These are phyloP conservation scores for Hemisphaericaspora lyxosophila DNA, from an alignment of 1,139 yeast genomes.

Conservation along the genomic window DNA sequence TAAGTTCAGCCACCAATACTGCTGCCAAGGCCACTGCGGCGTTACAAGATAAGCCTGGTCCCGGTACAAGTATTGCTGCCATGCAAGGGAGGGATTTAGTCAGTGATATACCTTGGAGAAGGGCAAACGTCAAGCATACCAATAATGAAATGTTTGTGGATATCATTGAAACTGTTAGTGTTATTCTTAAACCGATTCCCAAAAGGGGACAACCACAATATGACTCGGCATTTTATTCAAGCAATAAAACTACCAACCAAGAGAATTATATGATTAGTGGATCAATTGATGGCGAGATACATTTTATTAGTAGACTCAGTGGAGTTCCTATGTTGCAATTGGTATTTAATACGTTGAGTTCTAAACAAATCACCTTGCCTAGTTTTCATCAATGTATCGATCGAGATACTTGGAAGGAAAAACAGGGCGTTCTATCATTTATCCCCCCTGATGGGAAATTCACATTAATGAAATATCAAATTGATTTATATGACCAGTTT, in stretches of 20 bases:
- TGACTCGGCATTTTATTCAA: slow-evolving; percentile 42
- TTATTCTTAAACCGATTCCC: slow-evolving; percentile 35
- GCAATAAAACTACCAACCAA: slow-evolving; percentile 15
- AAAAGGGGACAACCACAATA: slow-evolving; percentile 17
- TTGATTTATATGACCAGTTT: slow-evolving; percentile 42
- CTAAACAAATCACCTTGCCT: slow-evolving; percentile 45
- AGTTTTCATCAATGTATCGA: slow-evolving; percentile 62
- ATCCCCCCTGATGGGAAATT: slow-evolving; percentile 89
- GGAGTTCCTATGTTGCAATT: slow-evolving; percentile 76
- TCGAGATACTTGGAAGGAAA: slow-evolving; percentile 40
- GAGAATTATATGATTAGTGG: slow-evolving; percentile 50
- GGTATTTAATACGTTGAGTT: slow-evolving; percentile 44
- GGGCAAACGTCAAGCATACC: slow-evolving; percentile 60
- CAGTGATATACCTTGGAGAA: slow-evolving; percentile 67
- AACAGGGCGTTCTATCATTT: slow-evolving; percentile 53
- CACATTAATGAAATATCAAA: slow-evolving; percentile 60
- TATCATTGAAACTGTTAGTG: slow-evolving; percentile 58
- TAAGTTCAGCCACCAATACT: slow-evolving; percentile 34
- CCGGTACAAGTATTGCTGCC: neutral
- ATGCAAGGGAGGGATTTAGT: slow-evolving; percentile 2
- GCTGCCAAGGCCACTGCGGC: slow-evolving; percentile 24
- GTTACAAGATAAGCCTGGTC: slow-evolving; percentile 1
- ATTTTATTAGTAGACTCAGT: slow-evolving; percentile 64
- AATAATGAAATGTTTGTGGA: slow-evolving; percentile 84
- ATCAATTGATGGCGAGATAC: slow-evolving; percentile 62